Base-by-base conservation (phyloP, 495 filamentous ascomycete genomes). In the Neurospora sp. region DNA sequence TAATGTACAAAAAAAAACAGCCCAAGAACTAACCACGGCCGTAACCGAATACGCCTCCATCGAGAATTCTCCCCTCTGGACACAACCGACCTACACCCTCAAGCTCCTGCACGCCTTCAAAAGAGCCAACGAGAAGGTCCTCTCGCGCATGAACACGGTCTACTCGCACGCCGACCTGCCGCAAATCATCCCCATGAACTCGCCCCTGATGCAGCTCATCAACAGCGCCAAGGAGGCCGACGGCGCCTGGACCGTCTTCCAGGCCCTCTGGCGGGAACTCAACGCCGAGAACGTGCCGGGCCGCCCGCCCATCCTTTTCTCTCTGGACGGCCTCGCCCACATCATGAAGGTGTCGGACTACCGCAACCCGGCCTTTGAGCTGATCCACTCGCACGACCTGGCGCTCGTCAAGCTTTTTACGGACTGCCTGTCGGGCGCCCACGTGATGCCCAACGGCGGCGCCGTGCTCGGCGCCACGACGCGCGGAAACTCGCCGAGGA, bases 321-420 rank as follows among this genome's bases (percentile, higher is more conserved):
- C 88, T 14, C 83, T 97, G 38, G 96, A 99, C 82, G 90, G 90
- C 70, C 83, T 98, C 27, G 84, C 85, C 44, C 91, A 94, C 82
- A 89, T 93, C 83, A 96, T 96, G 92, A 84, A 85, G 72, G 69
- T 83, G 38, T 91, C 90, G 71, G 85, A 87, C 27, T 98, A 99
- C 82, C 89, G 90, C 70, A 85, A 86, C 37, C 78, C 89, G 0
- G 83, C 89, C 31, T 91, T 87, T 76, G 84, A 92, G 70, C 87
- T 82, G 22, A 92, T 99, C 77, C 96, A 99, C 85, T 87, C 96
- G 20, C 93, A 97, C 82, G 91, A 97, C 77, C 86, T 99, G 39
- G 85, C 88, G 9, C 85, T 97, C 46, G 85, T 96, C 35, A 85
- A 87, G n/a, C 86, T 91, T 71, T 98, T 96, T 83, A 78, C 91